Conservation (phyloP, 169 alveolate genomes). For the Plasmodium gaboni region DNA sequence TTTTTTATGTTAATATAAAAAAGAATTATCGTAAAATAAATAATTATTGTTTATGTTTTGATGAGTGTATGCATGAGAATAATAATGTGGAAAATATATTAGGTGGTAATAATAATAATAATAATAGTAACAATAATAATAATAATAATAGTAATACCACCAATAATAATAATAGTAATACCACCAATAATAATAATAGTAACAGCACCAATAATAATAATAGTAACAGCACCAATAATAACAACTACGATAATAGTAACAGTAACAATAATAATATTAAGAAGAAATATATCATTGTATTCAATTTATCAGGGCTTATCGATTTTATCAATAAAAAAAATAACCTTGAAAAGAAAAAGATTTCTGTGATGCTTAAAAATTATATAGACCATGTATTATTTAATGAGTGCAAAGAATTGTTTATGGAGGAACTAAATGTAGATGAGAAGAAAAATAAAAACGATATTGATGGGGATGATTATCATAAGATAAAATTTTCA, state of each 20-base stretch:
- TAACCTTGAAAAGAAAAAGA: constrained; percentile 6
- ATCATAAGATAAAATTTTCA: constrained; percentile 12
- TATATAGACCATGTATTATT: constrained; percentile 41
- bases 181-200: too few species aligned
- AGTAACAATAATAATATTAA: constrained; percentile 13
- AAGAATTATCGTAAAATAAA: constrained; percentile 23
- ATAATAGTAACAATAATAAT: constrained; percentile 9
- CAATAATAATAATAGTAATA: too few species aligned
- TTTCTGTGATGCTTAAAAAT: constrained; percentile 1
- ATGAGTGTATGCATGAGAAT: constrained; percentile 27
- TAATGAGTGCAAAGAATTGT: background rate
- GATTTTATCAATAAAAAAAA: constrained; percentile 41
- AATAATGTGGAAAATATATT: background rate
- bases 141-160: background rate
- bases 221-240: constrained; percentile 10
- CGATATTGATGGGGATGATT: constrained; percentile 27
- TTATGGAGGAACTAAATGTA: constrained; percentile 3
- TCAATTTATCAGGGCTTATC: constrained; percentile 31
- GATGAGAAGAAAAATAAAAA: constrained; percentile 43
- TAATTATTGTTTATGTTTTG: constrained; percentile 42
- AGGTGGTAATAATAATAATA: background rate
- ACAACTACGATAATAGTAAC: background rate
- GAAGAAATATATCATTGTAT: constrained; percentile 9
- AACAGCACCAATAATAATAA: background rate
- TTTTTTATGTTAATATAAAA: constrained; percentile 18